Evolutionary conservation across 78 protist genomes (phyloP), one percentile per base, ranked within the genome.

Genomic region (Protostelium mycophagum): DNA sequence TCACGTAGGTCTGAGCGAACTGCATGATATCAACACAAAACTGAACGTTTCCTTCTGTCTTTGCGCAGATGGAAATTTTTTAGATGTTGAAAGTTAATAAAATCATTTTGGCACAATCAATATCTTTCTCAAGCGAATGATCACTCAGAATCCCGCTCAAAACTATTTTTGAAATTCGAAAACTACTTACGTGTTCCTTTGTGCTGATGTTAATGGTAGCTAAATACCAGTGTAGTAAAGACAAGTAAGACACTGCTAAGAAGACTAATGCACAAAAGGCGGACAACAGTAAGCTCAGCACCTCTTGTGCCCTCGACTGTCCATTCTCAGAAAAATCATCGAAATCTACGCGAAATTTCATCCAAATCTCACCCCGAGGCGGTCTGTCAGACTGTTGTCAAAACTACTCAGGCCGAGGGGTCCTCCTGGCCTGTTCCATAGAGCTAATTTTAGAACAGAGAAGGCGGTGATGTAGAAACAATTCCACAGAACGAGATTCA

Each of bases 191-290:
- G 36, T 88, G 63, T 85, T 92, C 94, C 86, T 92, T 92, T 34
- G 94, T 92, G 25, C 90, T 92, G 73, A 87, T 88, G 31, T 39
- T 85, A 35, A 84, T 51, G 10, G 51, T 28, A 28, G 88, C 34
- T 28, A 92, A 85, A 87, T 63, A 92, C 87, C 85, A 88, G 86
- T 92, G 94, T 83, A 92, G 88, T n/a, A 91, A 88, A 63, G 91
- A 90, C n/a, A 92, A 83, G 35, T 86, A 83, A 35, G 90, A 90
- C 31, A 92, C 94, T 86, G 89, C 89, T 83, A 92, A 89, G 35
- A 87, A 37, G 38, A 91, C 94, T 25, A 86, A 90, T 9, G 88
- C 51, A 1, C 90, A 88, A 84, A 89, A 92, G 86, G 88, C 88
- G n/a, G 89, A 88, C 28, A 89, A 37, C 23, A 92, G 84, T 34